Conservation (phyloP, 805 yeast genomes). For the Ogataea allantospora region DNA sequence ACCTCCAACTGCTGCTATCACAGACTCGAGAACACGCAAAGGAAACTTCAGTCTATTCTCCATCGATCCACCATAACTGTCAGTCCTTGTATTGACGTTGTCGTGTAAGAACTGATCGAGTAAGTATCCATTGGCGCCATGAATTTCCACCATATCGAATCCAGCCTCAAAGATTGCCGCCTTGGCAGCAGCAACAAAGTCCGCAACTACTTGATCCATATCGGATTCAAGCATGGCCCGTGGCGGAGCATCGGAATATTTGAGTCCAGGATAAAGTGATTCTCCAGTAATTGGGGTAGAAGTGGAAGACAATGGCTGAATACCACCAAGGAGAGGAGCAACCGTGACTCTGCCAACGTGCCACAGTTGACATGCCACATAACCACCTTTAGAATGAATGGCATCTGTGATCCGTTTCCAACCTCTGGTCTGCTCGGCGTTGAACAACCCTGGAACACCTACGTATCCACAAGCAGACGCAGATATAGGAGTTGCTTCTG, state of each 20-base stretch:
- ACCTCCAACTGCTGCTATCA: conserved; percentile 52
- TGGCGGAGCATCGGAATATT: conserved; percentile 14
- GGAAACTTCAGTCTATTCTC: conserved; percentile 42
- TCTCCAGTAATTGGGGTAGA: conserved; percentile 36
- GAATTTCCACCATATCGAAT: conserved; percentile 42
- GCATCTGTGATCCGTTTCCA: conserved; percentile 48
- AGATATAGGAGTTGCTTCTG: conserved; percentile 55
- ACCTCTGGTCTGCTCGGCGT: conserved; percentile 41
- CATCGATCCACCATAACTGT: conserved; percentile 42
- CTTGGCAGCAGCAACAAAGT: conserved; percentile 44
- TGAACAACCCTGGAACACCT: conserved; percentile 50
- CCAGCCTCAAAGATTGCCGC: conserved; percentile 36
- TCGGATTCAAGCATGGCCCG: conserved; percentile 34
- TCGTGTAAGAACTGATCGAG: conserved; percentile 41
- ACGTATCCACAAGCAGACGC: conserved; percentile 40
- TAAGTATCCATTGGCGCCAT: conserved; percentile 41
- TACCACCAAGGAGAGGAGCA: conserved; percentile 35
- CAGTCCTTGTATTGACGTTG: conserved; percentile 38
- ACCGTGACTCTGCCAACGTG: conserved; percentile 39
- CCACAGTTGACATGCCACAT: conserved; percentile 49
- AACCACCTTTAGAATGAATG: conserved; percentile 49
- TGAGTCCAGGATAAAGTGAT: conserved; percentile 1
- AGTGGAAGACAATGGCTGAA: conserved; percentile 38
- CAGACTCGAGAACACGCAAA: conserved; percentile 49
- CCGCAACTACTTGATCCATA: conserved; percentile 46